Percentiles rank a stretch among this genome's conserved stretches.
These are phyloP conservation scores for Rehmannia glutinosa DNA, from an alignment of 257 asterid genomes.

Conservation along the genomic window DNA sequence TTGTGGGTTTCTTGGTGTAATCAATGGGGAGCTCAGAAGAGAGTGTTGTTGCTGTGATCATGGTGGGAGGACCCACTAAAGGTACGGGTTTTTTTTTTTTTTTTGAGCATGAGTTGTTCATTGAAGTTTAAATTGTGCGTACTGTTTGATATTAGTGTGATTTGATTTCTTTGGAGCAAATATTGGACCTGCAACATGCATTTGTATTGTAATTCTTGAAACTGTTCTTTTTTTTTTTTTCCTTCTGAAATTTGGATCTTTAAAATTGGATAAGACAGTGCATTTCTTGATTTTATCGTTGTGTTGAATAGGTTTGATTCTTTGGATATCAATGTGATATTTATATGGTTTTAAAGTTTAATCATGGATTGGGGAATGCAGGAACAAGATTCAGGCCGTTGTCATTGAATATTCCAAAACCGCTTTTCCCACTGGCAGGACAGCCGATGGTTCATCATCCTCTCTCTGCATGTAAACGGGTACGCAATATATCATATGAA, in stretches of 20 bases:
- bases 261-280: neutral
- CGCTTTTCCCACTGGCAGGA: conserved; percentile 67
- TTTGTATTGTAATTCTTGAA: neutral
- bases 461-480: conserved; percentile 72
- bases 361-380: conserved; percentile 28
- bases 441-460: conserved; percentile 84
- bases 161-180: conserved; percentile 9
- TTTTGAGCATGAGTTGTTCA: neutral
- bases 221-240: too few relatives aligned
- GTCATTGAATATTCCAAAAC: conserved; percentile 63
- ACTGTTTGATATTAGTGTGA: neutral
- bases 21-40: conserved; percentile 57
- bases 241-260: neutral
- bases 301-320: neutral
- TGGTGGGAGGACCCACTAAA: conserved; percentile 90
- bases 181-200: conserved; percentile 2
- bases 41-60: conserved; percentile 73
- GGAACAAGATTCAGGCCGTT: conserved; percentile 63
- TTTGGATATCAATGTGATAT: neutral
- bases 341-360: neutral
- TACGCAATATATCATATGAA: neutral
- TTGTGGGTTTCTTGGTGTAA: conserved; percentile 15
- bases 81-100: conserved; percentile 26
- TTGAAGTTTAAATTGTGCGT: neutral
- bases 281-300: conserved; percentile 2